A percentile compares a stretch with the other conserved stretches of the same genome.
Conservation (phyloP, 139 green algal genomes). For the Monoraphidium neglectum region DNA sequence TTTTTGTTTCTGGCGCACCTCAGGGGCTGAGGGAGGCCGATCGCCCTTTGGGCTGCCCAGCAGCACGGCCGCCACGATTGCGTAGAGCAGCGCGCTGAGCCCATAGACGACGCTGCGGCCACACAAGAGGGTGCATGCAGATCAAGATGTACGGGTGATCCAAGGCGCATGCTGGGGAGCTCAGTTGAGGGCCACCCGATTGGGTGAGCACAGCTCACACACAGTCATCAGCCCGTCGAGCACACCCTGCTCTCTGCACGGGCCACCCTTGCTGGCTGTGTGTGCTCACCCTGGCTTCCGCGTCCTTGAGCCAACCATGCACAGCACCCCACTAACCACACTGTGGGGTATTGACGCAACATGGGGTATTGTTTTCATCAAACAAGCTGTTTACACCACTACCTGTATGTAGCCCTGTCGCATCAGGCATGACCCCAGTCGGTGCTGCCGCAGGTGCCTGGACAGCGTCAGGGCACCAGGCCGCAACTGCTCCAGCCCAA, state of each 20-base stretch:
- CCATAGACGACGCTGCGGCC: constrained; percentile 26
- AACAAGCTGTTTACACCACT: neutral
- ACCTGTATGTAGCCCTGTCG: no score
- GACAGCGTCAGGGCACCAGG: neutral
- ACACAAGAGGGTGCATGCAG: neutral
- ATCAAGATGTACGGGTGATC: neutral
- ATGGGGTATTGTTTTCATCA: neutral
- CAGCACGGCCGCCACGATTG: constrained; percentile 34
- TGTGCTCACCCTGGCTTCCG: constrained; percentile 34
- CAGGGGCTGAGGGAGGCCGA: constrained; percentile 14
- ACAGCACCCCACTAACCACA: constrained; percentile 31
- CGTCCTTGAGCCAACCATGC: constrained; percentile 33
- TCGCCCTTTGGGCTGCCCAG: constrained; percentile 38
- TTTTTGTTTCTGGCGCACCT: constrained; percentile 9
- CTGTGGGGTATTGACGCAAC: constrained; percentile 6
- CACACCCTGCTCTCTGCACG: no score
- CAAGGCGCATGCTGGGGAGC: neutral
- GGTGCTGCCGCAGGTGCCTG: neutral
- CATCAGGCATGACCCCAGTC: neutral
- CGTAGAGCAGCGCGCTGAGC: constrained; percentile 5
- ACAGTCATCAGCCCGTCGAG: no score
- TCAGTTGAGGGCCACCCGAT: neutral
- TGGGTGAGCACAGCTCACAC: no score
- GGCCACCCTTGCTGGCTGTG: no score
- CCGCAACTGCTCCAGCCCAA: neutral